Conservation (phyloP, 306 rosid genomes). For the Glycyrrhiza uralensis region DNA sequence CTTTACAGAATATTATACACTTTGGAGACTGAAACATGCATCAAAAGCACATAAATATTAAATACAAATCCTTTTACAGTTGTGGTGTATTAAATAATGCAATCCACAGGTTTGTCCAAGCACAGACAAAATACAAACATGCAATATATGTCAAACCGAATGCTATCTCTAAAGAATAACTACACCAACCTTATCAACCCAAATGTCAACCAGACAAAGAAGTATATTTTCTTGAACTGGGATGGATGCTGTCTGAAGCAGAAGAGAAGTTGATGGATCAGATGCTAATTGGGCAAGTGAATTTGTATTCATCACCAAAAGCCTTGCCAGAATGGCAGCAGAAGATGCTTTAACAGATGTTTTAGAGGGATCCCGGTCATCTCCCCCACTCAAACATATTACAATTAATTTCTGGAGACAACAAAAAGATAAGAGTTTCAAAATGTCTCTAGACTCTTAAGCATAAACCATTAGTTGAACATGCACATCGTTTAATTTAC, state of each 20-base stretch:
- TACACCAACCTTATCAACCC: slow-evolving; percentile 94
- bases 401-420: slow-evolving; percentile 69
- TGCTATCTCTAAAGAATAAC: slow-evolving; percentile 12
- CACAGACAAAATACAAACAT: background rate
- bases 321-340: slow-evolving; percentile 93
- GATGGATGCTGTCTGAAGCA: slow-evolving; percentile 71
- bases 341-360: slow-evolving; percentile 81
- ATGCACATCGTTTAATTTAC: background rate
- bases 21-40: background rate
- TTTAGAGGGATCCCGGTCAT: slow-evolving; percentile 80
- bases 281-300: slow-evolving; percentile 81
- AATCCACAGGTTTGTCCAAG: background rate
- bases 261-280: slow-evolving; percentile 64
- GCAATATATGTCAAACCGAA: slow-evolving; percentile 16
- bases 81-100: background rate
- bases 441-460: slow-evolving; percentile 14
- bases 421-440: slow-evolving; percentile 17
- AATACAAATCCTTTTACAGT: background rate
- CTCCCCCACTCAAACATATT: slow-evolving; percentile 84
- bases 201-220: slow-evolving; percentile 83
- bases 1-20: background rate
- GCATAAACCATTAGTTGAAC: background rate
- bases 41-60: background rate
- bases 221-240: slow-evolving; percentile 71
- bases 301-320: slow-evolving; percentile 93